These are phyloP conservation scores for Monoraphidium neglectum DNA, from an alignment of 139 green algal genomes.

Conservation along the genomic window DNA sequence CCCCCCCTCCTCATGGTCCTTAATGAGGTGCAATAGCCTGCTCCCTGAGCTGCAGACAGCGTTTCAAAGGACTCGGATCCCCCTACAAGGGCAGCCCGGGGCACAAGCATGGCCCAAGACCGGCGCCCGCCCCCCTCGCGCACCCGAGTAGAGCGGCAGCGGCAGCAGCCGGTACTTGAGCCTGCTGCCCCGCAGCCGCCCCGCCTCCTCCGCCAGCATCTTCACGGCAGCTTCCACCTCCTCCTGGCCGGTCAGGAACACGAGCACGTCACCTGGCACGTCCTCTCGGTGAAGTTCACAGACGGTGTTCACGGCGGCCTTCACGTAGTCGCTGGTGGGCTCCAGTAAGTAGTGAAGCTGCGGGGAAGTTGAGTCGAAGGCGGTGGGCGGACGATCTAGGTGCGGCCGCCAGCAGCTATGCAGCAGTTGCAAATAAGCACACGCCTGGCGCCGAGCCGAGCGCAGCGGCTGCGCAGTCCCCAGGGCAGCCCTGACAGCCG, in stretches of 20 bases:
- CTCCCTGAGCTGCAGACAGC: too few species aligned
- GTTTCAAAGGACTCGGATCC: too few species aligned
- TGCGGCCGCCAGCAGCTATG: too few species aligned
- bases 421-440: too few species aligned
- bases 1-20: too few species aligned
- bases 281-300: conserved; percentile 74
- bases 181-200: conserved; percentile 30
- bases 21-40: too few species aligned
- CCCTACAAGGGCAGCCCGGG: too few species aligned
- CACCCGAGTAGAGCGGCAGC: conserved; percentile 70
- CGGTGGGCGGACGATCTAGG: too few species aligned
- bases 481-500: too few species aligned
- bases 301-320: conserved; percentile 68
- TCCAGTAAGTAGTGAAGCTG: conserved; percentile 83
- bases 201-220: conserved; percentile 69
- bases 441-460: too few species aligned
- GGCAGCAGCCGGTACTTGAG: conserved; percentile 54
- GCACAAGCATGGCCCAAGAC: too few species aligned
- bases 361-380: not conserved
- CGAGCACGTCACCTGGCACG: conserved; percentile 88
- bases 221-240: conserved; percentile 69
- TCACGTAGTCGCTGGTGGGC: conserved; percentile 72
- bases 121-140: not conserved
- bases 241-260: conserved; percentile 88
- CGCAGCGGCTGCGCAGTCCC: too few species aligned